These are phyloP conservation scores for Vachellia collinsii DNA, from an alignment of 306 rosid genomes.

Conservation along the genomic window DNA sequence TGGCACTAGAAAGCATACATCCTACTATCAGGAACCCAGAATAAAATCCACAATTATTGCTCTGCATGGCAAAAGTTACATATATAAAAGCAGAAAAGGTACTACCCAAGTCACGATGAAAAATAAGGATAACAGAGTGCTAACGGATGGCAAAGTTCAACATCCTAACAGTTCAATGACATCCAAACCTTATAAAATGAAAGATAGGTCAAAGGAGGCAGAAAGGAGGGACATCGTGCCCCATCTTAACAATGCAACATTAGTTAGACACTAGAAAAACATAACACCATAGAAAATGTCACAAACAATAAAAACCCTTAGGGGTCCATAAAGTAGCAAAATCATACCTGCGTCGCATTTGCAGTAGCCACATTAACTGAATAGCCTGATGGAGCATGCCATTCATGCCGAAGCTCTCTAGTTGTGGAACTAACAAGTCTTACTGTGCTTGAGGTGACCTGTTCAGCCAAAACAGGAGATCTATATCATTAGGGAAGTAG, in stretches of 20 bases:
- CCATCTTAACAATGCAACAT: background rate
- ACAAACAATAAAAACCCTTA: background rate
- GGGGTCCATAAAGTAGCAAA: constrained; percentile 23
- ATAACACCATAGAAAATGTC: constrained; percentile 1
- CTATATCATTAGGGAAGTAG: background rate
- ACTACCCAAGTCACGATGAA: background rate
- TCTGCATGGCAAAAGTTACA: background rate
- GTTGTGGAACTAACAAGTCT: constrained; percentile 86
- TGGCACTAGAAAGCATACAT: too few species aligned
- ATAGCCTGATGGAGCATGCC: constrained; percentile 83
- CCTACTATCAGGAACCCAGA: background rate
- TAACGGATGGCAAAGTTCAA: background rate
- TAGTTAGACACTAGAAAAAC: background rate
- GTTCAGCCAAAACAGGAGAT: constrained; percentile 36
- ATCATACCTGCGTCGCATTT: constrained; percentile 87
- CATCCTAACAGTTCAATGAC: background rate
- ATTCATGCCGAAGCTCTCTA: constrained; percentile 75
- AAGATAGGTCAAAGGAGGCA: background rate
- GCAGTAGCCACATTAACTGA: constrained; percentile 96
- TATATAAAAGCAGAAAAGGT: background rate
- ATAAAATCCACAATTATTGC: background rate
- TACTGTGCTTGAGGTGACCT: constrained; percentile 86
- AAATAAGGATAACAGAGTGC: background rate
- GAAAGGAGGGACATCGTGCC: background rate
- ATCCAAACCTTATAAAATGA: background rate